phyloP scores from a whole-genome alignment of 1,284 basidiomycete species.

The Puccinia novopanici region DNA sequence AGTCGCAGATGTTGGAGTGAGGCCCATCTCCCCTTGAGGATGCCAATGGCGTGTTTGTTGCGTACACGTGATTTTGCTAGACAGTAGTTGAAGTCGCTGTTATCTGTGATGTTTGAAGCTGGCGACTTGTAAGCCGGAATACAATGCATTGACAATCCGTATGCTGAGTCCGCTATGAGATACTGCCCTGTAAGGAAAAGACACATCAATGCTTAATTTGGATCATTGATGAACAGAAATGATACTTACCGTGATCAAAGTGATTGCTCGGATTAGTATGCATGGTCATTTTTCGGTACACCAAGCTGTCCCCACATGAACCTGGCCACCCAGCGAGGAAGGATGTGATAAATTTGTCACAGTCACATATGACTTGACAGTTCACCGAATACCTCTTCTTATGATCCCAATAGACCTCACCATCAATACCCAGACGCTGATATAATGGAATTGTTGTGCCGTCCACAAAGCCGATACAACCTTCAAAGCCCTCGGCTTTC shows the following conservation, averaged over 20 bases:
- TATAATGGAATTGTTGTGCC: conserved; percentile 1
- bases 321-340: conserved; percentile 27
- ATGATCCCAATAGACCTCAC: neutral
- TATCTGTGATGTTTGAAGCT: neutral
- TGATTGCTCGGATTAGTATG: neutral
- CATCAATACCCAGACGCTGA: conserved; percentile 5
- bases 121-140: conserved; percentile 31
- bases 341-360: conserved; percentile 29
- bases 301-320: conserved; percentile 1
- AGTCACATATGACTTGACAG: conserved; percentile 21
- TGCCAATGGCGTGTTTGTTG: conserved; percentile 31
- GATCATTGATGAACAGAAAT: neutral
- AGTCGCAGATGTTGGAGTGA: conserved; percentile 15
- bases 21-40: conserved; percentile 33
- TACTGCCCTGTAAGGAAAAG: conserved; percentile 14
- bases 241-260: neutral
- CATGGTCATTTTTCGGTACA: conserved; percentile 4
- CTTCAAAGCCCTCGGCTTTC: neutral
- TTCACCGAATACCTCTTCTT: conserved; percentile 16
- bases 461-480: conserved; percentile 10
- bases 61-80: conserved; percentile 2
- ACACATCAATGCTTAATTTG: no score
- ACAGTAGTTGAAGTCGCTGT: conserved; percentile 31
- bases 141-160: neutral
- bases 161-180: conserved; percentile 25